These are phyloP conservation scores for Escallonia rubra DNA, from an alignment of 129 eudicot species.

Conservation along the genomic window DNA sequence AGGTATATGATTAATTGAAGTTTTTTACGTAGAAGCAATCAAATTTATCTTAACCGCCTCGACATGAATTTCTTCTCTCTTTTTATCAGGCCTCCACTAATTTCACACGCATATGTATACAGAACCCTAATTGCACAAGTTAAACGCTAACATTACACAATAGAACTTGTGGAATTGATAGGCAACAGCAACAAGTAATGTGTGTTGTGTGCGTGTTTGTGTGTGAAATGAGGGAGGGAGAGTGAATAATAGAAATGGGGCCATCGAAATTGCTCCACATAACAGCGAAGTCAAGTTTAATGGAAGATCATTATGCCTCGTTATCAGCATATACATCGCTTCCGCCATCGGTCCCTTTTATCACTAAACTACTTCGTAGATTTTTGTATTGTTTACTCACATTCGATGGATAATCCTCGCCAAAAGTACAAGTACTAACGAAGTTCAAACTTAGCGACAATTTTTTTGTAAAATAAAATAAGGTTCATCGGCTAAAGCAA, in stretches of 20 bases:
- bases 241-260: conserved; percentile 14
- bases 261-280: conserved; percentile 19
- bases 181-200: conserved; percentile 13
- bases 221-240: conserved; percentile 25
- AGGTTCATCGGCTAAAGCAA: too few species aligned
- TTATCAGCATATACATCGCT: background rate
- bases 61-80: conserved; percentile 76
- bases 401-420: background rate
- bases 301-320: background rate
- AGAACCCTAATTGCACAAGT: background rate
- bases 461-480: too few species aligned
- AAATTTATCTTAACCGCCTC: conserved; percentile 51
- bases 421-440: too few species aligned
- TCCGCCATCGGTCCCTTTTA: too few species aligned
- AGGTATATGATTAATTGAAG: background rate
- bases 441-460: too few species aligned
- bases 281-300: conserved; percentile 7
- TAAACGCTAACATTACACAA: background rate
- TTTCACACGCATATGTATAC: background rate
- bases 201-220: conserved; percentile 25
- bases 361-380: too few species aligned
- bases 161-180: background rate
- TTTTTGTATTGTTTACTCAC: background rate
- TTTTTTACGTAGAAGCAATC: conserved; percentile 47
- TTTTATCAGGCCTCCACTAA: conserved; percentile 74